Conservation (phyloP, 495 filamentous ascomycete species). For the Neurospora sp. region DNA sequence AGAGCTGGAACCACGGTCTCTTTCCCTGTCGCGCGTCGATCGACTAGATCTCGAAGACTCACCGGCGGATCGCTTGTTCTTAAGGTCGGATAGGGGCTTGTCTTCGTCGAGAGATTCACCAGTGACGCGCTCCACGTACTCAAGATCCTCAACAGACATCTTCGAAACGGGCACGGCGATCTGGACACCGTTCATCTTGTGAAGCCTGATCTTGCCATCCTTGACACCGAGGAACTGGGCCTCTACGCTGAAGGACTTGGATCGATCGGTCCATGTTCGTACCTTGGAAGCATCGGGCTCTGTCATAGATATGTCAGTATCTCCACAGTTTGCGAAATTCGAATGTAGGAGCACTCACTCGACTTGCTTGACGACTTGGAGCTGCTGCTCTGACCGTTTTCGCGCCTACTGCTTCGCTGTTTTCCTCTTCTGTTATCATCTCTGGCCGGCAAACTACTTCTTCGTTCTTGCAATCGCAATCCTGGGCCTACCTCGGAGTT, state of each 20-base stretch:
- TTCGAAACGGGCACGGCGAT: conserved; percentile 92
- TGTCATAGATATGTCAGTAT: conserved; percentile 17
- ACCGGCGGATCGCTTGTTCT: conserved; percentile 23
- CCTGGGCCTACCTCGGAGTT: conserved; percentile 68
- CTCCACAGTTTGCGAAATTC: neutral
- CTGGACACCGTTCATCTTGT: conserved; percentile 96
- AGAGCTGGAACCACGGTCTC: conserved; percentile 8
- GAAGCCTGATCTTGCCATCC: conserved; percentile 94
- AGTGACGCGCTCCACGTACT: conserved; percentile 80
- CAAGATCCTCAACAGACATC: conserved; percentile 90
- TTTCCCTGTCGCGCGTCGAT: neutral
- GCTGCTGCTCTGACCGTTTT: conserved; percentile 45
- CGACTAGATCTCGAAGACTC: conserved; percentile 12
- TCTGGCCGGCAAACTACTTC: conserved; percentile 50
- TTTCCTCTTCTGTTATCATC: conserved; percentile 49
- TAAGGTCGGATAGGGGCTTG: conserved; percentile 82
- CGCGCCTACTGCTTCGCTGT: conserved; percentile 57
- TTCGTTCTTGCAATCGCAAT: conserved; percentile 57
- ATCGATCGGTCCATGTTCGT: conserved; percentile 87
- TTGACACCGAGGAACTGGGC: conserved; percentile 89
- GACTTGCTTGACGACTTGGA: conserved; percentile 47
- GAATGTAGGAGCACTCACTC: conserved; percentile 45
- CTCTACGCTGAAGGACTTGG: conserved; percentile 93
- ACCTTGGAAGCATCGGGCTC: conserved; percentile 79
- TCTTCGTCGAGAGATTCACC: conserved; percentile 92